These are phyloP conservation scores for Tagetes patula DNA, from an alignment of 129 eudicot genomes.

Conservation along the genomic window DNA sequence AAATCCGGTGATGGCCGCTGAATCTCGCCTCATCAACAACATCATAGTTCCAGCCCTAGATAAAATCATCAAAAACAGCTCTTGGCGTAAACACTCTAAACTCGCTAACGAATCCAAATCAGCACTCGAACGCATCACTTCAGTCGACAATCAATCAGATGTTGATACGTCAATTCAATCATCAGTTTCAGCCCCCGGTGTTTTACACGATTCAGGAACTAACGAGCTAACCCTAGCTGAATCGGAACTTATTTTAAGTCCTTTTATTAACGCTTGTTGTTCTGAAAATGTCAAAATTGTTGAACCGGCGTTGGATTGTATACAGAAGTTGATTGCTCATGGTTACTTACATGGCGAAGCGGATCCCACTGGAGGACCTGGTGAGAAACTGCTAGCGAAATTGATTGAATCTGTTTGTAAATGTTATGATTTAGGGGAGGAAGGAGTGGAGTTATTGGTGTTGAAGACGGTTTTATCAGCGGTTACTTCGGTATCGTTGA, in stretches of 20 bases:
- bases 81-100: constrained; percentile 91
- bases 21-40: constrained; percentile 62
- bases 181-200: constrained; percentile 41
- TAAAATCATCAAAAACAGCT: constrained; percentile 80
- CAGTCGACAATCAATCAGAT: constrained; percentile 40
- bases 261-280: constrained; percentile 56
- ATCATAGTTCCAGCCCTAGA: constrained; percentile 73
- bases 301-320: constrained; percentile 74
- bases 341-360: constrained; percentile 83
- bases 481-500: constrained; percentile 69
- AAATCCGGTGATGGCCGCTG: constrained; percentile 64
- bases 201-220: constrained; percentile 59
- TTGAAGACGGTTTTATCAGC: constrained; percentile 75
- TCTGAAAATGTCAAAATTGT: constrained; percentile 65
- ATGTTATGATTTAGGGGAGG: constrained; percentile 69
- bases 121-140: constrained; percentile 54
- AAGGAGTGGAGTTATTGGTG: constrained; percentile 64
- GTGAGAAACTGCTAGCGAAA: constrained; percentile 49
- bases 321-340: constrained; percentile 76
- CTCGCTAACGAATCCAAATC: constrained; percentile 76
- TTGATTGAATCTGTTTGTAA: constrained; percentile 76
- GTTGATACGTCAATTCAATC: constrained; percentile 36
- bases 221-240: constrained; percentile 59
- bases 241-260: constrained; percentile 67
- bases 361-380: constrained; percentile 55